Base-by-base conservation (phyloP, 2,329 filamentous ascomycete species). In the Aschersonia sp. region DNA sequence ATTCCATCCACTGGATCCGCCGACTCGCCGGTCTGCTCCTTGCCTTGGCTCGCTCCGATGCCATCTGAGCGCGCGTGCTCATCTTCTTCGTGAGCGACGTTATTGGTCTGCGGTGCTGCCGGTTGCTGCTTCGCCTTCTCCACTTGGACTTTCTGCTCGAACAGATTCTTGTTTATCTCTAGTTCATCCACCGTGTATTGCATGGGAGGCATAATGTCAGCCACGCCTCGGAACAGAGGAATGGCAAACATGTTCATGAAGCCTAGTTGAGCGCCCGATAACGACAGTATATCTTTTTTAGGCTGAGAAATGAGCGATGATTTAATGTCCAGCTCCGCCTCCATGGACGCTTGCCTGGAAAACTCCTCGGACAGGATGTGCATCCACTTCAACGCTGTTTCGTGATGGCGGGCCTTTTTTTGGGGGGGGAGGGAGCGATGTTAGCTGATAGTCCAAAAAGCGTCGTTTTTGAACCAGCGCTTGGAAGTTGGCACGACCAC, bases 201-300 rank as follows among this genome's bases (percentile, higher is more conserved):
- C 80, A 97, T 86, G 29, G 77, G 78, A 2, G 92, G 89, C 58
- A 97, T 75, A 38, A 97, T 77, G 56, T 94, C 85, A 31, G 86
- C 81, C 5, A 97, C 83, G 5, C 85, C 86, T 59, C 89, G 81
- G 60, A 98, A 98, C 0, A 98, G 74, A 1, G 92, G 92, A 45
- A 89, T 80, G 12, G 91, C 92, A 62, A 97, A 97, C 57, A 96
- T 78, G 54, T 88, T 92, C 86, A 97, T 96, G 66, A 98, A 98
- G 30, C 87, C 84, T 48, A 96, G 84, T 65, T 98, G 92, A 5
- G 89, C 85, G 55, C 86, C 88, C 53, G 81, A 85, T 47, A 96
- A 74, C 48, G 91, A 89, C 52, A 88, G 72, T 32, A 85, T 73
- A 56, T 96, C 89, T 56, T 89, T 86, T 50, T 87, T 81, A 41